A percentile compares a stretch with the other conserved stretches of the same genome.
Evolutionary conservation across 805 yeast species (phyloP).

Genomic region (Lipomyces mesembrius): DNA sequence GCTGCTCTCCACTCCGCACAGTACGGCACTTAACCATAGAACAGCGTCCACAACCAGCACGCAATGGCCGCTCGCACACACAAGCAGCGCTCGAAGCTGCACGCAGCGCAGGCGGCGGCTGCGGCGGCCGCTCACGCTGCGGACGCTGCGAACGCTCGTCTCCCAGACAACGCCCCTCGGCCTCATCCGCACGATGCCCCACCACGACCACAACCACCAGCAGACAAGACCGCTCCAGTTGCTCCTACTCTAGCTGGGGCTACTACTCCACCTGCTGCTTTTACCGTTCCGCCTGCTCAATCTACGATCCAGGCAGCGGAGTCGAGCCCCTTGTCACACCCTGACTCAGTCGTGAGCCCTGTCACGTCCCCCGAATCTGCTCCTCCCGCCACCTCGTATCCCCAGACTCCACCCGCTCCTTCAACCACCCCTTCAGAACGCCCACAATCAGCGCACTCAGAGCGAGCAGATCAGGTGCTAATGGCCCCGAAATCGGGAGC

Average conservation of each 20-base stretch:
- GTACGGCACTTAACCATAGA: neutral
- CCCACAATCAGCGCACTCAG: neutral
- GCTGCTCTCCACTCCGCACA: neutral
- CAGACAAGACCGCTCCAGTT: neutral
- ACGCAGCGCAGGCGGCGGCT: constrained; percentile 6
- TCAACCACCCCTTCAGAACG: constrained; percentile 2
- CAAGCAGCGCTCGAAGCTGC: constrained; percentile 18
- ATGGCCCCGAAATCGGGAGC: neutral
- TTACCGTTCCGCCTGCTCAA: neutral
- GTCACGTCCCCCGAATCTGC: neutral
- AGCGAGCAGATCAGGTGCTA: neutral
- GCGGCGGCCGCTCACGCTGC: constrained; percentile 12
- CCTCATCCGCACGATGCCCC: neutral
- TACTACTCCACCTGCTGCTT: neutral
- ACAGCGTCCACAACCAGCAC: neutral
- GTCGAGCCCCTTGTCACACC: constrained; percentile 1
- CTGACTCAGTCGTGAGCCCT: neutral
- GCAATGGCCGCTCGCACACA: constrained; percentile 15
- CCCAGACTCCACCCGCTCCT: neutral
- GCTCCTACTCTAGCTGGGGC: neutral
- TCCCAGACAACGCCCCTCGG: neutral
- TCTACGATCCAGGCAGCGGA: neutral
- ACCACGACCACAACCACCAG: constrained; percentile 5
- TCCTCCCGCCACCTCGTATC: constrained; percentile 5
- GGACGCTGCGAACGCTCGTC: neutral